Conservation (phyloP, 2,329 filamentous ascomycete genomes). For the Chrysoporthe austroafricana region DNA sequence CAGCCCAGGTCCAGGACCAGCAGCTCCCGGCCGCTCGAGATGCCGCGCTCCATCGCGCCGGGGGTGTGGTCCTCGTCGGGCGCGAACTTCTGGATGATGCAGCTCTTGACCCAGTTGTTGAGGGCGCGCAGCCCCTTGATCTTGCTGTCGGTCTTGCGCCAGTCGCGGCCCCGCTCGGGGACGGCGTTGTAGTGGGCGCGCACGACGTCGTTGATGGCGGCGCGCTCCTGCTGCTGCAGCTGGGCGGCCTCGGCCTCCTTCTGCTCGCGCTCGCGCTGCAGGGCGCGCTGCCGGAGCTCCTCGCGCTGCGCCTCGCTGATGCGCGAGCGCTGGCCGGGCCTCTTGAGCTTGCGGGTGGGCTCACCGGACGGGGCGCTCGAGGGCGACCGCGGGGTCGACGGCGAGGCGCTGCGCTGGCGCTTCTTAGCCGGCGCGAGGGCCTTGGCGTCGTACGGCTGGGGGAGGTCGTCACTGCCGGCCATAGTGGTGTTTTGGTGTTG, state of each 20-base stretch:
- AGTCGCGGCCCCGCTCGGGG: conserved; percentile 89
- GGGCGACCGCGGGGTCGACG: conserved; percentile 33
- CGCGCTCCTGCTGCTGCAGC: conserved; percentile 49
- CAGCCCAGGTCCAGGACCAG: conserved; percentile 93
- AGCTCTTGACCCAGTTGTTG: conserved; percentile 99
- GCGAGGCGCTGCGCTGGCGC: conserved; percentile 58
- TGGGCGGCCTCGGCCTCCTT: conserved; percentile 43
- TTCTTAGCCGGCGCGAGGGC: conserved; percentile 62
- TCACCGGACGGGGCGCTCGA: conserved; percentile 35
- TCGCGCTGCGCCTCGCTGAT: conserved; percentile 70
- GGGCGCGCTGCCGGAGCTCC: conserved; percentile 63
- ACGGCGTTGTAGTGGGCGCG: conserved; percentile 95
- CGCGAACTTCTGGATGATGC: conserved; percentile 94
- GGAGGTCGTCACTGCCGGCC: conserved; percentile 50
- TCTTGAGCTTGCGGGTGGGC: conserved; percentile 67
- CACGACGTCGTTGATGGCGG: conserved; percentile 82
- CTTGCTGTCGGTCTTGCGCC: conserved; percentile 89
- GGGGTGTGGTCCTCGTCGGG: conserved; percentile 75
- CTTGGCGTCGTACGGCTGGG: conserved; percentile 64
- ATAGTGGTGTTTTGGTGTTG: conserved; percentile 33
- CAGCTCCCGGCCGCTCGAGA: conserved; percentile 62
- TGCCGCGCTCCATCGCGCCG: conserved; percentile 58
- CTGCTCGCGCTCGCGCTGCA: conserved; percentile 59
- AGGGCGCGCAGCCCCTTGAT: conserved; percentile 94
- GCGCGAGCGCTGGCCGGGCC: conserved; percentile 67